phyloP scores from a whole-genome alignment of 768 basidiomycete genomes.

The Tulasnella sp. region DNA sequence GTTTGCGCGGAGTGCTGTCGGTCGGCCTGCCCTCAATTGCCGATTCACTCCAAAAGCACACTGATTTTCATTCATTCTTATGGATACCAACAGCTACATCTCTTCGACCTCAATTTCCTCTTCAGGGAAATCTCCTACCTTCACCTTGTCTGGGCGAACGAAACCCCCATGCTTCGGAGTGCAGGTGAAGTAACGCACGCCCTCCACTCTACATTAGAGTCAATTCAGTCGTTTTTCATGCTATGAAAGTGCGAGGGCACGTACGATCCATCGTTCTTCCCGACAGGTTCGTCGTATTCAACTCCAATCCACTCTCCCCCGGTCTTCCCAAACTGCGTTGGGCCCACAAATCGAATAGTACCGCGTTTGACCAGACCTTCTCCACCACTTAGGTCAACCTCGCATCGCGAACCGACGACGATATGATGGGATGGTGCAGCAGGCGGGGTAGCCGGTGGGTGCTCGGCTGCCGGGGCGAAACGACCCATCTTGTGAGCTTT shows the following conservation, averaged over 20 bases:
- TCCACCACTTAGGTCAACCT: conserved; percentile 60
- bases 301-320: conserved; percentile 82
- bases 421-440: conserved; percentile 51
- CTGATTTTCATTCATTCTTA: not conserved
- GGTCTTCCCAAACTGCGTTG: conserved; percentile 70
- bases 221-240: not conserved
- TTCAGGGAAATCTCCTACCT: conserved; percentile 73
- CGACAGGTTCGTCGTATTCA: conserved; percentile 93
- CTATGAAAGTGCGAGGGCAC: conserved; percentile 41
- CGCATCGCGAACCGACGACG: conserved; percentile 73
- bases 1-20: not conserved
- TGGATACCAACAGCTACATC: conserved; percentile 26
- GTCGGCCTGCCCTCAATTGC: not conserved
- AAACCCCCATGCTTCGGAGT: conserved; percentile 79
- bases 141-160: conserved; percentile 79
- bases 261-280: conserved; percentile 94
- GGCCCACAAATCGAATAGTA: conserved; percentile 81
- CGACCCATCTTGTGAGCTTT: conserved; percentile 85
- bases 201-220: conserved; percentile 64
- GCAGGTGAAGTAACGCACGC: conserved; percentile 84
- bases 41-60: not conserved
- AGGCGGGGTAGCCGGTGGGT: conserved; percentile 43
- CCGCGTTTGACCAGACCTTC: conserved; percentile 74
- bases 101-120: conserved; percentile 29
- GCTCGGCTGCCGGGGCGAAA: conserved; percentile 58